These are phyloP conservation scores for Boletus rufocinnamomeus DNA, from an alignment of 768 basidiomycete genomes.

Conservation along the genomic window DNA sequence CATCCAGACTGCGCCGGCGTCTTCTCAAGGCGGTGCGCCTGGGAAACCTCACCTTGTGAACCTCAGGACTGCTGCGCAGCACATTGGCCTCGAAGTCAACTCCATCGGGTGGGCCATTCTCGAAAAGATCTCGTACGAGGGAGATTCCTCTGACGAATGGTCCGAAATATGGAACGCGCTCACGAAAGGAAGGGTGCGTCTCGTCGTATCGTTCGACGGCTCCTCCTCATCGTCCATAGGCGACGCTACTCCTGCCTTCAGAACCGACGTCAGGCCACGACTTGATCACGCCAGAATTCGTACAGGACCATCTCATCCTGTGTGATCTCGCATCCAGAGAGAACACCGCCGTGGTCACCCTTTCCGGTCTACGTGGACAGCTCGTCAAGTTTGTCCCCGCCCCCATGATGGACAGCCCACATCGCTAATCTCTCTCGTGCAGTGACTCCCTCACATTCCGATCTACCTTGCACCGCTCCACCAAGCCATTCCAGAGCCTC, in stretches of 20 bases:
- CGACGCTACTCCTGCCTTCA: slow-evolving; percentile 76
- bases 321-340: slow-evolving; percentile 53
- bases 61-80: slow-evolving; percentile 71
- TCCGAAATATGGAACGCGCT: slow-evolving; percentile 65
- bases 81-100: slow-evolving; percentile 60
- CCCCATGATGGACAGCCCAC: slow-evolving; percentile 33
- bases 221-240: slow-evolving; percentile 44
- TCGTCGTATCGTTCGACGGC: background rate
- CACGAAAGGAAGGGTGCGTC: slow-evolving; percentile 64
- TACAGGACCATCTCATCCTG: slow-evolving; percentile 81
- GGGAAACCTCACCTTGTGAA: slow-evolving; percentile 71
- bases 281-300: slow-evolving; percentile 67
- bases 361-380: slow-evolving; percentile 81
- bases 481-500: slow-evolving; percentile 44
- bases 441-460: slow-evolving; percentile 45
- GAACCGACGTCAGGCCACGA: slow-evolving; percentile 55
- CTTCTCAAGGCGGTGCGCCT: slow-evolving; percentile 59
- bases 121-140: slow-evolving; percentile 62
- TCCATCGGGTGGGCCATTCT: slow-evolving; percentile 78
- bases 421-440: slow-evolving; percentile 28
- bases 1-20: slow-evolving; percentile 36
- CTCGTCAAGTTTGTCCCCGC: slow-evolving; percentile 53
- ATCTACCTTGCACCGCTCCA: slow-evolving; percentile 44
- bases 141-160: slow-evolving; percentile 62
- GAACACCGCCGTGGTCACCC: slow-evolving; percentile 61